A percentile compares a stretch with the other conserved stretches of the same genome.
Conservation (phyloP, 176 grass and related monocot species). For the Carex littledalei region DNA sequence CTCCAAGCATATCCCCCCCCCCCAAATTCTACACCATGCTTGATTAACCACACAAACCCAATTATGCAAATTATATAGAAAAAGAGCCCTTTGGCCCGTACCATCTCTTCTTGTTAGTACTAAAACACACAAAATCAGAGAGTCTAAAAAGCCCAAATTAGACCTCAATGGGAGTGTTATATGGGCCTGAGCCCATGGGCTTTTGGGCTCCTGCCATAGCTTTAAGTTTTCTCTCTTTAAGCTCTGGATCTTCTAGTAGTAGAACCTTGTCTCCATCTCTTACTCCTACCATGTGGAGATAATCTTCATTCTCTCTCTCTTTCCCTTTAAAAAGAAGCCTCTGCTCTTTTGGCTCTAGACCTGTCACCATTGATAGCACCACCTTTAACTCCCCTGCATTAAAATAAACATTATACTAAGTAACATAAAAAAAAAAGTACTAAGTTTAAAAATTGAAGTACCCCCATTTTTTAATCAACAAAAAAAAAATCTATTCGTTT, state of each 20-base stretch:
- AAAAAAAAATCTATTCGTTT: background rate
- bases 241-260: conserved; percentile 73
- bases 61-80: background rate
- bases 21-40: background rate
- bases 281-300: conserved; percentile 94
- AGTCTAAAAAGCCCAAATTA: conserved; percentile 5
- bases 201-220: conserved; percentile 25
- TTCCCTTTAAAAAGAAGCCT: conserved; percentile 86
- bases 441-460: background rate
- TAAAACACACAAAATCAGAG: background rate
- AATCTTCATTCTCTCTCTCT: conserved; percentile 74
- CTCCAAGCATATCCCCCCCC: background rate
- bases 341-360: conserved; percentile 70
- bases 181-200: conserved; percentile 16
- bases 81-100: background rate
- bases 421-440: background rate
- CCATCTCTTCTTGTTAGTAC: conserved; percentile 19
- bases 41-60: background rate
- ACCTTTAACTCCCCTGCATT: conserved; percentile 73
- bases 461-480: background rate
- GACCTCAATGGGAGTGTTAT: conserved; percentile 32
- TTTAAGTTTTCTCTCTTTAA: conserved; percentile 68
- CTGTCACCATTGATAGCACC: conserved; percentile 56
- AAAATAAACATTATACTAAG: background rate
- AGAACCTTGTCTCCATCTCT: conserved; percentile 85